Conservation (phyloP, 306 rosid genomes). For the Ceratonia siliqua region DNA sequence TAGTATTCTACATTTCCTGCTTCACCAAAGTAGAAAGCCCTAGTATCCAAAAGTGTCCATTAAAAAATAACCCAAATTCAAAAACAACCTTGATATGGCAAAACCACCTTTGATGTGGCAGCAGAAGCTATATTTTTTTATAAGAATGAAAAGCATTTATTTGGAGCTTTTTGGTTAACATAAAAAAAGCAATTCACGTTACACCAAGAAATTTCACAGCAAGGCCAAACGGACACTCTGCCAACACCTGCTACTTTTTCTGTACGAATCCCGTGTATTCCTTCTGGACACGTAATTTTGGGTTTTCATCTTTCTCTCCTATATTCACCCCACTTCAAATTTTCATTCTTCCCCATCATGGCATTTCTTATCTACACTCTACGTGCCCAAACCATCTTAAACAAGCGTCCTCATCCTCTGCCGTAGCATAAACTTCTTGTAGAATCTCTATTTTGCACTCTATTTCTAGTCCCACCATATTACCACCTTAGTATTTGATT, state of each 20-base stretch:
- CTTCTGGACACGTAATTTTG: not conserved
- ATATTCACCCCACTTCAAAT: not conserved
- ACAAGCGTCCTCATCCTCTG: not conserved
- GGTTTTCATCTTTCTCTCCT: not conserved
- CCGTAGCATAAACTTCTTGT: too few species aligned
- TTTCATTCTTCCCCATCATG: not conserved
- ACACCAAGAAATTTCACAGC: not conserved
- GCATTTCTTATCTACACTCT: not conserved
- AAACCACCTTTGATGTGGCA: not conserved
- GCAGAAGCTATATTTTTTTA: not conserved
- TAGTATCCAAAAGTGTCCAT: not conserved
- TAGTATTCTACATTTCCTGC: not conserved
- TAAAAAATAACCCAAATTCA: not conserved
- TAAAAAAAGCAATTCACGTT: not conserved
- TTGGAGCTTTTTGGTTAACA: not conserved
- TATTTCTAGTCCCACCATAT: not conserved
- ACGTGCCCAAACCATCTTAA: not conserved
- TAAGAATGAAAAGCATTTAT: not conserved
- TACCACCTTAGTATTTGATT: not conserved
- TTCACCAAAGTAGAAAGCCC: not conserved
- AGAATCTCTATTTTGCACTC: not conserved
- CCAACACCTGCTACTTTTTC: not conserved
- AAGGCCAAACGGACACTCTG: not conserved
- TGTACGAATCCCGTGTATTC: not conserved
- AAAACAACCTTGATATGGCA: too few species aligned